Base-by-base conservation (phyloP, 257 asterid genomes). In the Leonotis leonurus region DNA sequence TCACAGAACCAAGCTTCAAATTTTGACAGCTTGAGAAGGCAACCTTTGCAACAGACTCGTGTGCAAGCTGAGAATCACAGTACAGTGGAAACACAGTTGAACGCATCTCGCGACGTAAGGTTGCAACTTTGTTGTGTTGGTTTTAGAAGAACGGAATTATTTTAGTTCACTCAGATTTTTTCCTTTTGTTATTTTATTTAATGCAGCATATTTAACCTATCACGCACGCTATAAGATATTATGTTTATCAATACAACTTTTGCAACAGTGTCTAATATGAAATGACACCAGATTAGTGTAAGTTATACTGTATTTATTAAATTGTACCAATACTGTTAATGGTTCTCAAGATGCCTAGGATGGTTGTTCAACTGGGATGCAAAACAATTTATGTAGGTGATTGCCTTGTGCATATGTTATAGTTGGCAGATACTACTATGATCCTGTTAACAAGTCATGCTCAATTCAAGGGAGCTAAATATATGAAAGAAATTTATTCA, bases 61-160 rank as follows among this genome's bases (percentile, higher is more conserved):
- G 65, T 62, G 70, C 95, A 83, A 64, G 85, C 85, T 67, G 81
- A 70, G 76, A 70, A 58, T 5, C 90, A 81, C 45, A 57, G 88
- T 20, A 90, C 81, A 69, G 62, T 81, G 74, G 97, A 85, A 62
- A 93, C 86, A 41, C 97, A 93, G 71, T 70, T 93, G 83, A 89
- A 89, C 82, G 99, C 97, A 74, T 93, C 99, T 82, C 99, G 99
- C 81, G 97, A 93, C 82, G 96, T 93, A 93, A 89, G 95, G 96
- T 87, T 80, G 83, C 94, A 77, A 78, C 88, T 82, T 56, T 80
- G 89, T 89, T n/a, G 75, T 73, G 61, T 61, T 83, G 76, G 86
- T 81, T 62, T 69, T 67, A 62, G 62, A 40, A 68, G 43, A n/a
- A n/a, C n/a, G 27, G 56, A 26, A 20, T 6, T 41, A 50, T 51